phyloP scores from a whole-genome alignment of 164 flowering plant species.

The Paratinospora sagittata region DNA sequence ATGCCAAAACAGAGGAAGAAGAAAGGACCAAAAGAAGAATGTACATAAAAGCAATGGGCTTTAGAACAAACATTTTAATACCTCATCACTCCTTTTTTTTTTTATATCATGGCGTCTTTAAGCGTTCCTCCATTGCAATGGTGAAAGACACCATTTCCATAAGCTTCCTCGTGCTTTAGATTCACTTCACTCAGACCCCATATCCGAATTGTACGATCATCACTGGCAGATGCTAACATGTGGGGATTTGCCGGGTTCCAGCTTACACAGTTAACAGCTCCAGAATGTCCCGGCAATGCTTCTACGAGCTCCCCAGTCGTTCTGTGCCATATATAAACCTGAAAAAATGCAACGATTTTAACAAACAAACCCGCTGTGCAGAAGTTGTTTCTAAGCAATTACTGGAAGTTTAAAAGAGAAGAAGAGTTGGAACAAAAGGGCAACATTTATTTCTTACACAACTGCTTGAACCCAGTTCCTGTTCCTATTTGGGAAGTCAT shows the following conservation, averaged over 20 bases:
- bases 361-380: too few species aligned
- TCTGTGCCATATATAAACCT: conserved; percentile 42
- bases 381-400: too few species aligned
- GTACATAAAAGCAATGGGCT: conserved; percentile 29
- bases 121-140: conserved; percentile 25
- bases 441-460: not conserved
- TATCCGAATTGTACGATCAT: conserved; percentile 33
- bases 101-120: not conserved
- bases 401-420: not conserved
- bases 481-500: not conserved
- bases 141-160: conserved; percentile 21
- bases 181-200: conserved; percentile 29
- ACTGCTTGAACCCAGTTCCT: not conserved
- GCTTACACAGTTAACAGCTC: conserved; percentile 34
- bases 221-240: conserved; percentile 39
- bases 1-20: conserved; percentile 17
- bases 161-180: conserved; percentile 16
- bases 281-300: conserved; percentile 33
- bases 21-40: conserved; percentile 17
- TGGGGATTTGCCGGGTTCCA: conserved; percentile 36
- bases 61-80: conserved; percentile 9
- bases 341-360: not conserved
- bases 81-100: conserved; percentile 6
- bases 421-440: not conserved
- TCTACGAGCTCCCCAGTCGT: conserved; percentile 24